Evolutionary conservation across 2,329 filamentous ascomycete genomes (phyloP).

Genomic region (Pyrenophora teres): DNA sequence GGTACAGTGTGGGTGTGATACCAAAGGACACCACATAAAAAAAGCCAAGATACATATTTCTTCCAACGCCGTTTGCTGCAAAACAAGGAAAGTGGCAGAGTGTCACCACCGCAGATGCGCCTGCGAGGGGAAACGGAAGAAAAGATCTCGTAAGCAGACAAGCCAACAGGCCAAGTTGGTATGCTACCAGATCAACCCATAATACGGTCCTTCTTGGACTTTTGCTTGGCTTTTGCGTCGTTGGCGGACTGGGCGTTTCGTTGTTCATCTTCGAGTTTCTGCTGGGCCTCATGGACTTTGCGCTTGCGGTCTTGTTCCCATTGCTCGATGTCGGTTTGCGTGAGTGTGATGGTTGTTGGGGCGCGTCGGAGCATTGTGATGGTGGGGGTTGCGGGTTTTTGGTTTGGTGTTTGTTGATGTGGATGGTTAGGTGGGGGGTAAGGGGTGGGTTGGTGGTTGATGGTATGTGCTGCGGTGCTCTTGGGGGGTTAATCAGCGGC

Average conservation of each 20-base stretch:
- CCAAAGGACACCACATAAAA: too few relatives aligned
- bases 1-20: too few relatives aligned
- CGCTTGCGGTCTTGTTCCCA: conserved; percentile 67
- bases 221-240: conserved; percentile 23
- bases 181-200: conserved; percentile 25
- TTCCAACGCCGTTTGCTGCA: too few relatives aligned
- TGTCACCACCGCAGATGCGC: too few relatives aligned
- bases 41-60: too few relatives aligned
- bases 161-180: too few relatives aligned
- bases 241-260: conserved; percentile 20
- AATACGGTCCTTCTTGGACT: conserved; percentile 40
- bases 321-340: conserved; percentile 69
- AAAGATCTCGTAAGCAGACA: too few relatives aligned
- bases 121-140: too few relatives aligned
- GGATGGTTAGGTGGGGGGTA: neutral
- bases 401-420: neutral
- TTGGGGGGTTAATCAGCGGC: too few relatives aligned
- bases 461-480: too few relatives aligned
- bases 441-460: neutral
- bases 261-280: conserved; percentile 19
- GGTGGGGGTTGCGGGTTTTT: conserved; percentile 1
- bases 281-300: conserved; percentile 37
- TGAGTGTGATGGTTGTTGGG: conserved; percentile 70
- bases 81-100: too few relatives aligned
- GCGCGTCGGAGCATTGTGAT: conserved; percentile 66